Base-by-base conservation (phyloP, 768 basidiomycete species). In the Pleurotus sapidus region DNA sequence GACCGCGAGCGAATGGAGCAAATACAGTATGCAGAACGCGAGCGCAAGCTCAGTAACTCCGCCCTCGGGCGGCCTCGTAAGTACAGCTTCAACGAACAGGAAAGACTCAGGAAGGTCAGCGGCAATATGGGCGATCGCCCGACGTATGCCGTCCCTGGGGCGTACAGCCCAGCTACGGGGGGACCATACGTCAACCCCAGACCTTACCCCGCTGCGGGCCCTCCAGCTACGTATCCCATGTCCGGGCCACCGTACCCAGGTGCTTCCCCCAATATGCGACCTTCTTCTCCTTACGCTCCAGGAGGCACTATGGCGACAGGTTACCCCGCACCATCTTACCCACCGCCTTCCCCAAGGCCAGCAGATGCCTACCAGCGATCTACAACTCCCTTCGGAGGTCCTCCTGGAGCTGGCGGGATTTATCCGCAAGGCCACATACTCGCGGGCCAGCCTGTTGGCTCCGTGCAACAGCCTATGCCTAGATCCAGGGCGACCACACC, bases 371-470 rank as follows among this genome's bases (percentile, higher is more conserved):
- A 74, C 62, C 71, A 67, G 3, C 69, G 79, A 1, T 63, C 81
- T 11, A 74, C 77, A 24, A 77, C 80, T 14, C 79, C 81, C 2
- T 79, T 77, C 48, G 66, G 64, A 14, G 65, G 67, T 9, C 50
- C 63, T 60, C 50, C 63, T 60, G 65, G 59, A 34, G 49, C 71
- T 11, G 61, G 70, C 3, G 42, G 42, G 42, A 70, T 79, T n/a
- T 87, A 87, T 65, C 82, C 86, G 48, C 69, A 75, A 3, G 82
- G 83, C 2, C 86, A 84, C 68, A 68, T 79, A 42, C 61, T 85
- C 61, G 84, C 81, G 56, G 86, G 86, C 2, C 79, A 79, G 48
- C 75, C 81, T 24, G 70, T 82, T 23, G 69, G 62, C 74, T 75
- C 3, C 72, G 75, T 24, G 56, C 56, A 45, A 57, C 57, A 37